A percentile compares a stretch with the other conserved stretches of the same genome.
phyloP scores from a whole-genome alignment of 2,329 filamentous ascomycete genomes.

The Neonectria magnoliae region DNA sequence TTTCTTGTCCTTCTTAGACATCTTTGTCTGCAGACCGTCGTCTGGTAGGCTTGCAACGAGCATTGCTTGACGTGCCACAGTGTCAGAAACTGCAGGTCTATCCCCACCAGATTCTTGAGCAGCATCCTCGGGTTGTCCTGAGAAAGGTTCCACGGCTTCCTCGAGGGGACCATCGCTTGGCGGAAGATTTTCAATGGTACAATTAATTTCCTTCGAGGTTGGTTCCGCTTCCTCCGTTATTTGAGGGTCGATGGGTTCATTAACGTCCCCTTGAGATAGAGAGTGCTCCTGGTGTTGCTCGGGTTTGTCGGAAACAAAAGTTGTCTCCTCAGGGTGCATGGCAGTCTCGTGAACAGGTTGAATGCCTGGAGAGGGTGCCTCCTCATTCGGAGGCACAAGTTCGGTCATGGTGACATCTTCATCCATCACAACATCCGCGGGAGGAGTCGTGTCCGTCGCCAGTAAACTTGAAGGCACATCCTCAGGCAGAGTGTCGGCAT shows the following conservation, averaged over 20 bases:
- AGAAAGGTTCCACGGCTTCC: not conserved
- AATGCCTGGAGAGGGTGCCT: not conserved
- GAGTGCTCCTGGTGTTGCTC: not conserved
- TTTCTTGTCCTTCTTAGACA: conserved; percentile 45
- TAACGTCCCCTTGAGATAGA: not conserved
- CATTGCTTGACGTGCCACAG: not conserved
- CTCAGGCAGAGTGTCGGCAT: conserved; percentile 13
- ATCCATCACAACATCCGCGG: not conserved
- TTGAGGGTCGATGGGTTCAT: not conserved
- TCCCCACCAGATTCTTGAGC: not conserved
- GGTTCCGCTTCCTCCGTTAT: not conserved
- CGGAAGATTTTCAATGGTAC: not conserved
- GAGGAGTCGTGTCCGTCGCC: not conserved
- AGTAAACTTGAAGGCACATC: not conserved
- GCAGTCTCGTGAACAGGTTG: not conserved
- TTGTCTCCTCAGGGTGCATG: not conserved
- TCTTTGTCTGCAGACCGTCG: conserved; percentile 24
- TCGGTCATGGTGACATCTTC: conserved; percentile 12
- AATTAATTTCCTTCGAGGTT: not conserved
- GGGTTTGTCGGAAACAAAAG: not conserved
- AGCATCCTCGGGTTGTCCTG: not conserved
- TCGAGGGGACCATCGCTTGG: not conserved
- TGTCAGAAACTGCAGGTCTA: not conserved
- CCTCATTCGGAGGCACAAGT: not conserved
- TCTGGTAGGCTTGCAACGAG: not conserved